These are phyloP conservation scores for Tulasnella sp. DNA, from an alignment of 768 basidiomycete species.

Conservation along the genomic window DNA sequence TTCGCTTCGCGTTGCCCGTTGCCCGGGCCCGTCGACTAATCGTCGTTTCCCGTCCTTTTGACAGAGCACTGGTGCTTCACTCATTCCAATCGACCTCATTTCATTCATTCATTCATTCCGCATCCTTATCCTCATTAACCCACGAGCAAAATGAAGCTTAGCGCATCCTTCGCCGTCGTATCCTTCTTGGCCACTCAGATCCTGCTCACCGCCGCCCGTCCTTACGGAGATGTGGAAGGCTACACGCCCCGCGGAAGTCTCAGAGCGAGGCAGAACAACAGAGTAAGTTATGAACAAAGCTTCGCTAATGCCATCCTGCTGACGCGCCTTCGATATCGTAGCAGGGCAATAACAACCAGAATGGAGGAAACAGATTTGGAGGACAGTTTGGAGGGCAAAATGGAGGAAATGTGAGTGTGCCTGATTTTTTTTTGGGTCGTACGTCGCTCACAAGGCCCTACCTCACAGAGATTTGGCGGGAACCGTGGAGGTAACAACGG, in stretches of 20 bases:
- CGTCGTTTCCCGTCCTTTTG: neutral
- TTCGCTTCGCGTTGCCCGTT: neutral
- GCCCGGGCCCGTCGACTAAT: neutral
- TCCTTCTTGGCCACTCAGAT: constrained; percentile 11
- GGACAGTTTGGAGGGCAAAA: constrained; percentile 18
- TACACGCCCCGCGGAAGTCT: neutral
- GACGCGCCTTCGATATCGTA: neutral
- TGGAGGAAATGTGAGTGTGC: constrained; percentile 26
- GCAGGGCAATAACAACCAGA: neutral
- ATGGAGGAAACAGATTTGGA: constrained; percentile 21
- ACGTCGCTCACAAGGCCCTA: neutral
- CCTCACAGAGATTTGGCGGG: neutral
- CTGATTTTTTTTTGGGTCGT: constrained; percentile 5
- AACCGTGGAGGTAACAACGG: constrained; percentile 27
- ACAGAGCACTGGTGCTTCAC: constrained; percentile 29
- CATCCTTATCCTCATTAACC: neutral
- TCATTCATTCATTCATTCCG: constrained; percentile 2
- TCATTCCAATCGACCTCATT: constrained; percentile 14
- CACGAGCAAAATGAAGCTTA: constrained; percentile 24
- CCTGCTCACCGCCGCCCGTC: constrained; percentile 12
- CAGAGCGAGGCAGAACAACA: constrained; percentile 1
- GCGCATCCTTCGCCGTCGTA: constrained; percentile 13
- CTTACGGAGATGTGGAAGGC: neutral
- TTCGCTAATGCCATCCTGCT: neutral
- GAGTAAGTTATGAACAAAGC: neutral